phyloP scores from a whole-genome alignment of 1,284 basidiomycete species.

The Malassezia equina region DNA sequence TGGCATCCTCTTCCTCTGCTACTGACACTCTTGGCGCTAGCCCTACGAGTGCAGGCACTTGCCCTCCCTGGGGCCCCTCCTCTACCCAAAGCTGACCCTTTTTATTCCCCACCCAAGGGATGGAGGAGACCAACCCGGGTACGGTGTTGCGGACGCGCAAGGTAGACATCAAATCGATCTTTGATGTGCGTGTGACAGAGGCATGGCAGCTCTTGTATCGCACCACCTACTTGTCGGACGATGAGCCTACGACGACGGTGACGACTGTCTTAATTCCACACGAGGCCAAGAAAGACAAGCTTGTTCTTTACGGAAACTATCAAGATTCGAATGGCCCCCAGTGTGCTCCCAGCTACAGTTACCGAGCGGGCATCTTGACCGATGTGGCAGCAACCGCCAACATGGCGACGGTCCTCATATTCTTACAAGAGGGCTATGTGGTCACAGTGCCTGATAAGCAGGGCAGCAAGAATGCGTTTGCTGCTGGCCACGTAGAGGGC shows the following conservation, averaged over 20 bases:
- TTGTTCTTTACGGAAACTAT: slow-evolving; percentile 21
- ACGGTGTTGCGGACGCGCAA: slow-evolving; percentile 24
- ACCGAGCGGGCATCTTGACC: not conserved
- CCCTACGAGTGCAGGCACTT: no score
- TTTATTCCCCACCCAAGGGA: slow-evolving; percentile 23
- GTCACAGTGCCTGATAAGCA: slow-evolving; percentile 32
- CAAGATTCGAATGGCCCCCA: slow-evolving; percentile 22
- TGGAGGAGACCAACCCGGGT: slow-evolving; percentile 19
- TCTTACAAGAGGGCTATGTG: slow-evolving; percentile 23
- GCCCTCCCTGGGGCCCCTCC: slow-evolving; percentile 8
- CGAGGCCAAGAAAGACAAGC: slow-evolving; percentile 20
- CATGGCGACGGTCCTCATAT: not conserved
- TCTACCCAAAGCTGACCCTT: slow-evolving; percentile 21
- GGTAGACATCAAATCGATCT: slow-evolving; percentile 16
- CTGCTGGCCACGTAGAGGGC: slow-evolving; percentile 27
- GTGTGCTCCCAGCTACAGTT: slow-evolving; percentile 26
- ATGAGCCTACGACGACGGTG: slow-evolving; percentile 12
- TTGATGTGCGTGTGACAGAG: slow-evolving; percentile 1
- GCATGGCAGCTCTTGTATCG: slow-evolving; percentile 28
- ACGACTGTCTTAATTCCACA: slow-evolving; percentile 26
- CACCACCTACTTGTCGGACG: not conserved
- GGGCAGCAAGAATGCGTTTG: slow-evolving; percentile 22
- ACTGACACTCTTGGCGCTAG: not conserved
- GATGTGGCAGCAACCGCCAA: not conserved
- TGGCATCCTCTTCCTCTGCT: no score